These are phyloP conservation scores for Hypoxylon sp. DNA, from an alignment of 2,329 filamentous ascomycete genomes.

Conservation along the genomic window DNA sequence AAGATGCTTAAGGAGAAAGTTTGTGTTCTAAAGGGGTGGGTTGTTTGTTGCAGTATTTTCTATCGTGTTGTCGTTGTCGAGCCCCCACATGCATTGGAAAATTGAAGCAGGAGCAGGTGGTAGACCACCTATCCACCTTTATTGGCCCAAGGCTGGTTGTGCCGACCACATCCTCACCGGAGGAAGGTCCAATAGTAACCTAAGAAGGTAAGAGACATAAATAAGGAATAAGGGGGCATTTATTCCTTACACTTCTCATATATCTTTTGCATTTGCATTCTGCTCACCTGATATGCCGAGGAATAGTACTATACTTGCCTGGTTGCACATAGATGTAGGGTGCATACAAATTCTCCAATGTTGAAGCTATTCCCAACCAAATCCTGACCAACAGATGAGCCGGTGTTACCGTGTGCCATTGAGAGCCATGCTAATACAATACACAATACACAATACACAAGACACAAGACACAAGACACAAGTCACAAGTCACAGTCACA, in stretches of 20 bases:
- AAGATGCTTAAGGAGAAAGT: conserved; percentile 1
- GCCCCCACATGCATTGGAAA: not conserved
- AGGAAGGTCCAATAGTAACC: not conserved
- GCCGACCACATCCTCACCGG: not conserved
- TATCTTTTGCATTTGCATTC: not conserved
- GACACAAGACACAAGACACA: no score
- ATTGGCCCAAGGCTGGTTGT: not conserved
- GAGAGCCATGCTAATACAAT: not conserved
- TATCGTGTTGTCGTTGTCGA: not conserved
- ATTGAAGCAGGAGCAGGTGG: conserved; percentile 2
- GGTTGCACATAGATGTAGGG: conserved; percentile 2
- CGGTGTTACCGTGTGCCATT: not conserved
- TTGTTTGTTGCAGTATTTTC: not conserved
- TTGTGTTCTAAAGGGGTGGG: not conserved
- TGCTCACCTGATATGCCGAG: not conserved
- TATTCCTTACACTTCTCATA: not conserved
- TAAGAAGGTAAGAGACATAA: not conserved
- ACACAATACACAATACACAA: not conserved
- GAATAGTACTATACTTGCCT: not conserved
- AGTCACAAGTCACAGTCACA: no score
- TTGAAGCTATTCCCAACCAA: conserved; percentile 38
- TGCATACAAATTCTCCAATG: not conserved
- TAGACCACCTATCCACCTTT: not conserved
- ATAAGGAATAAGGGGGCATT: not conserved
- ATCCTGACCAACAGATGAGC: conserved; percentile 1